Evolutionary conservation across 148 eudicot genomes (phyloP).

Genomic region (Talinum fruticosum): DNA sequence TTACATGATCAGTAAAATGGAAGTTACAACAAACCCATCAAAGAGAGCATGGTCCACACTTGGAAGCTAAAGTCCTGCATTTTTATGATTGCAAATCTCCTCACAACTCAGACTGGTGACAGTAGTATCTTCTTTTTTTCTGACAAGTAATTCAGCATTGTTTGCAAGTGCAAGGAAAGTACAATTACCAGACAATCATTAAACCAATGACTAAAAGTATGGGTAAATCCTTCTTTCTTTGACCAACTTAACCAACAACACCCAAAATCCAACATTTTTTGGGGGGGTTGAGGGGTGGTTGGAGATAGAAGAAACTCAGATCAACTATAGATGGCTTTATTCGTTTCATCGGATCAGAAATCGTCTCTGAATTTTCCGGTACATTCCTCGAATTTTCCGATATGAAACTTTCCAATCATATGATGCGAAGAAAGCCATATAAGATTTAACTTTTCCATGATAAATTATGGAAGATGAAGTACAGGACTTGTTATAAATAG

Average conservation of each 20-base stretch:
- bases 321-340: too few species aligned
- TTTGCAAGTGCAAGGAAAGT: conserved; percentile 8
- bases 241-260: conserved; percentile 15
- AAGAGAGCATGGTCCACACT: background rate
- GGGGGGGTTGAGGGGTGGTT: too few species aligned
- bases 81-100: conserved; percentile 14
- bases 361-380: too few species aligned
- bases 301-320: too few species aligned
- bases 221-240: background rate
- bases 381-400: background rate
- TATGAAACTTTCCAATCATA: background rate
- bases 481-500: conserved; percentile 12
- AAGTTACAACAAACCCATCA: conserved; percentile 1
- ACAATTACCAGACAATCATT: conserved; percentile 19
- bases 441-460: background rate
- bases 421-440: background rate
- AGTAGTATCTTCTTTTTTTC: background rate
- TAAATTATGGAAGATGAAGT: conserved; percentile 24
- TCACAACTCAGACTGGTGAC: background rate
- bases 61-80: background rate
- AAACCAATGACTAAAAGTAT: background rate
- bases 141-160: conserved; percentile 2
- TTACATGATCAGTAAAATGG: background rate
- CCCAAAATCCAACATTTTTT: background rate
- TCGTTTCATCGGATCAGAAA: too few species aligned